These are phyloP conservation scores for Fragaria ananassa DNA, from an alignment of 306 rosid species.

Conservation along the genomic window DNA sequence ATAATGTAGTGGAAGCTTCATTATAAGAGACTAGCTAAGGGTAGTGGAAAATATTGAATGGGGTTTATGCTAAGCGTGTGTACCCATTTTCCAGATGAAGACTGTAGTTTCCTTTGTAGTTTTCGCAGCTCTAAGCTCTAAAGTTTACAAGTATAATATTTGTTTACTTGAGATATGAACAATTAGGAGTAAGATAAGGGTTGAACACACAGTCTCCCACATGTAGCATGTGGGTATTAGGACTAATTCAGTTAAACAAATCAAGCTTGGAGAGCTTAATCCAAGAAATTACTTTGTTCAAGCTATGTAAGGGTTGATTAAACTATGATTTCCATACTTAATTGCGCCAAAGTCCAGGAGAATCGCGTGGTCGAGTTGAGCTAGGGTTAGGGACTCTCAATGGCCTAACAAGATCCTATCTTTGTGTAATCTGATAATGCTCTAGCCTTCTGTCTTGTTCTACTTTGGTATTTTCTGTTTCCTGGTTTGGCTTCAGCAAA, in stretches of 20 bases:
- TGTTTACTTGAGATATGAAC: conserved; percentile 37
- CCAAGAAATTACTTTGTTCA: conserved; percentile 38
- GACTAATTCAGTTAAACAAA: conserved; percentile 40
- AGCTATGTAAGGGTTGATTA: conserved; percentile 22
- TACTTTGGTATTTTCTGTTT: background rate
- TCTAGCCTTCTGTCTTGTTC: background rate
- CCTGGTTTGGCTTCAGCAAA: background rate
- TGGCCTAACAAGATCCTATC: conserved; percentile 50
- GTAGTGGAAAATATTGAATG: conserved; percentile 17
- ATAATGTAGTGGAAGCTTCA: conserved; percentile 44
- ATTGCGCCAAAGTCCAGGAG: conserved; percentile 21
- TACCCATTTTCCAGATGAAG: conserved; percentile 31
- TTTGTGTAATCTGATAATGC: conserved; percentile 22
- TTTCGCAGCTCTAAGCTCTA: conserved; percentile 33
- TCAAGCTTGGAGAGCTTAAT: conserved; percentile 25
- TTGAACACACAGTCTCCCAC: conserved; percentile 53
- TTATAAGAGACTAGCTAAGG: conserved; percentile 16
- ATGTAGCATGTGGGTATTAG: conserved; percentile 54
- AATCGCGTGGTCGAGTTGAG: conserved; percentile 29
- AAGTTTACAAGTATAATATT: conserved; percentile 16
- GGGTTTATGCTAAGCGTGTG: conserved; percentile 18
- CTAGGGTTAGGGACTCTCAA: conserved; percentile 35
- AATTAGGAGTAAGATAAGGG: conserved; percentile 32
- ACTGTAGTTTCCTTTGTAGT: conserved; percentile 5
- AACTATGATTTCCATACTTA: background rate